Base-by-base conservation (phyloP, 148 eudicot genomes). In the Fagopyrum tataricum region DNA sequence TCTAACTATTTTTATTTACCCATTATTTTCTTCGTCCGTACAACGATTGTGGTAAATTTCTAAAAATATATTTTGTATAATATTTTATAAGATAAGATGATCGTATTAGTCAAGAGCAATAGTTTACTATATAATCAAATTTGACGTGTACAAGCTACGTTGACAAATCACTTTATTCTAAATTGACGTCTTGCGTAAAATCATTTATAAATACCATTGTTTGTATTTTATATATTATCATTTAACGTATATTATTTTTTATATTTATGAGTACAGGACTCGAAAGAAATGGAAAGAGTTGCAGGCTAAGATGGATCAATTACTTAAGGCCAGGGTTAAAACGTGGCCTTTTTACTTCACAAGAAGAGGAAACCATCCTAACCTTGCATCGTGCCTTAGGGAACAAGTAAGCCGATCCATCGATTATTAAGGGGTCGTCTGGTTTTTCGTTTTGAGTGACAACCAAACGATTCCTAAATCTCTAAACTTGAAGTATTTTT, bases 221-320 rank as follows among this genome's bases (percentile, higher is more conserved):
- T n/a, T n/a, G n/a, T n/a, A n/a, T 31, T 31, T 31, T 71, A 43
- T 9, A 6, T 6, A 15, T n/a, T 15, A 11, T 15, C 18, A n/a
- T 20, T 20, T 10, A 56, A 20, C 8, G 31, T 24, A 24, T 26
- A 5, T 24, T 7, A 11, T 20, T 7, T 7, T 12, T n/a, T 43
- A 23, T 17, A 43, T 26, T 23, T 26, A 44, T 46, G 39, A 15
- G 4, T 72, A 51, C 75, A 93, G 89, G 93, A 52, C 68, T 93
- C 67, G 76, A 88, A 73, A 89, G 97, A 75, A 90, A 84, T 78
- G 98, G 98, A 40, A 92, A 92, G 79, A 92, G 98, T 40, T 92
- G 98, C 71, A 83, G 98, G 76, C 78, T 92, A 78, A 83, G 98
- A 77, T 92, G 98, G 96, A 88, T 90, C 24, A 92, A 92, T 83